A percentile compares a stretch with the other conserved stretches of the same genome.
Conservation (phyloP, 306 rosid genomes). For the Dalbergia cultrata region DNA sequence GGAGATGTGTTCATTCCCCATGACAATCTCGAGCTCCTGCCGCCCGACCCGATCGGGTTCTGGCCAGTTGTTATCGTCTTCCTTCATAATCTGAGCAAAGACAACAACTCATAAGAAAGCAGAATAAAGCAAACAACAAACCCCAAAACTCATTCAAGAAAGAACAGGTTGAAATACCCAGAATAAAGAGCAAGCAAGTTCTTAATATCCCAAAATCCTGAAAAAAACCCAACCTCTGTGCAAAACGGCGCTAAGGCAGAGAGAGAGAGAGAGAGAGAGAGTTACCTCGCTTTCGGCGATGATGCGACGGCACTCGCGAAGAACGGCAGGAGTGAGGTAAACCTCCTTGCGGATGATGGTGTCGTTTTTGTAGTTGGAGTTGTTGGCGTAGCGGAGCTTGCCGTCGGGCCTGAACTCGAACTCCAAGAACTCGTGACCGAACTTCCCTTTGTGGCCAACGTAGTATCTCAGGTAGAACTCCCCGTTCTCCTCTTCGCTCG, state of each 20-base stretch:
- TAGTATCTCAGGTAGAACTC: constrained; percentile 92
- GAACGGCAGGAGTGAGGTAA: constrained; percentile 89
- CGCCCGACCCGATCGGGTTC: constrained; percentile 96
- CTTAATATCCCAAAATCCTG: too few species aligned
- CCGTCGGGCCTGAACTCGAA: constrained; percentile 94
- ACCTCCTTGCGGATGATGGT: constrained; percentile 98
- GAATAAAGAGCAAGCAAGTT: too few species aligned
- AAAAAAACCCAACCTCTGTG: too few species aligned
- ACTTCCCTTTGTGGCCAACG: constrained; percentile 95
- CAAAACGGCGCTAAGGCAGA: neutral
- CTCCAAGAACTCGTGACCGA: constrained; percentile 95
- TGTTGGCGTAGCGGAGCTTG: constrained; percentile 95
- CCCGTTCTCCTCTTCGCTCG: constrained; percentile 65
- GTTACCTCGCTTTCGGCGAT: constrained; percentile 84
- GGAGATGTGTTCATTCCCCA: constrained; percentile 98
- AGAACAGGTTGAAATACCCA: neutral
- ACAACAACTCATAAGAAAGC: neutral
- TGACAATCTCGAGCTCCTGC: constrained; percentile 97
- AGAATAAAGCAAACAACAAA: neutral
- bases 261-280: neutral
- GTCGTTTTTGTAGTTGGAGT: constrained; percentile 99
- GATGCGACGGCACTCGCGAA: constrained; percentile 93
- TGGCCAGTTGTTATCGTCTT: constrained; percentile 98
- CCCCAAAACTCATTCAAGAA: neutral
- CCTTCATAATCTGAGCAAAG: constrained; percentile 81